Base-by-base conservation (phyloP, 768 basidiomycete genomes). In the Amanita polypyramis region DNA sequence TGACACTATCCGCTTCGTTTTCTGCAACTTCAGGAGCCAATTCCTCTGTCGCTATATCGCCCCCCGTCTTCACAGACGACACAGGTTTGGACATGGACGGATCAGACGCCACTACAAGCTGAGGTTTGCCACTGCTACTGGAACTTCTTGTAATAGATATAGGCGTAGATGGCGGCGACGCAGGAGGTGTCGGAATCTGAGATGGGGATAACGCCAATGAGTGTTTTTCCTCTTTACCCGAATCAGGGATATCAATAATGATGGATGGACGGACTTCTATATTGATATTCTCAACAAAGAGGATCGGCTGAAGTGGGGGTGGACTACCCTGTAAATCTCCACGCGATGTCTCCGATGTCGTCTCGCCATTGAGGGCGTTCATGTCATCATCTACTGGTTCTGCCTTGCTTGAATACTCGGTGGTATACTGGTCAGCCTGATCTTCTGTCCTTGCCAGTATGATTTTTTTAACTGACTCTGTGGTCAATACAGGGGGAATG, bases 161-260 rank as follows among this genome's bases (percentile, higher is more conserved):
- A 14, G 58, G 39, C 10, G 15, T 25, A 15, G 42, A 55, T 6
- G 65, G 69, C 1, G 71, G 71, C 7, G 71, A 73, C 4, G 67
- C 70, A 1, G 71, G 71, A 1, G 71, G 71, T 3, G 71, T 73
- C 6, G 70, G 71, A 10, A 60, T 70, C 47, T 73, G 71, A 2
- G 56, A 56, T 27, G 51, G 51, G 10, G 43, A 53, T 5, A 27
- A 34, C 3, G 38, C 39, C 11, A 20, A 42, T 4, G 21, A 25
- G 21, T 11, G 17, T 12, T 15, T 12, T 27, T 27, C 34, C 20
- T 20, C 20, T 34, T 32, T 39, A 21, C 9, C 19, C 2, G 36
- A 11, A 6, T 40, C 30, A 20, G 17, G 19, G 37, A n/a, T 38
- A 12, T 47, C 27, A 27, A 35, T 38, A 9, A 21, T 15, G 27